Conservation (phyloP, 2,329 filamentous ascomycete species). For the Scortechinia acanthostroma region DNA sequence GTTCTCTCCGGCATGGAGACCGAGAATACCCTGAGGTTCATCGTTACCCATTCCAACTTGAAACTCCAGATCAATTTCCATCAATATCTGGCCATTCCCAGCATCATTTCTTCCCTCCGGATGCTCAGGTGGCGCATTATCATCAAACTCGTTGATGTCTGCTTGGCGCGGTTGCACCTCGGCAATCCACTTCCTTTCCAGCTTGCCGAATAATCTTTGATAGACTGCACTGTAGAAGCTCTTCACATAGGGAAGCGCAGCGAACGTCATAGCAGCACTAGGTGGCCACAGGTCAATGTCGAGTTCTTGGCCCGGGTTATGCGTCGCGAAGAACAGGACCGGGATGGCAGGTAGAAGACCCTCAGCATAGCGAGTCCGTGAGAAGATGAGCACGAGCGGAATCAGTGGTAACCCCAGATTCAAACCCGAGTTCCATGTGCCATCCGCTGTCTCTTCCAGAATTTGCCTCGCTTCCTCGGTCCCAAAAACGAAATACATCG, state of each 20-base stretch:
- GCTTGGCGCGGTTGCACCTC: slow-evolving; percentile 50
- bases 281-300: slow-evolving; percentile 49
- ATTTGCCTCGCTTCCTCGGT: slow-evolving; percentile 48
- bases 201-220: slow-evolving; percentile 44
- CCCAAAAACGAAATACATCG: slow-evolving; percentile 61
- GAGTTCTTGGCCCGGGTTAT: slow-evolving; percentile 25
- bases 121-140: slow-evolving; percentile 14
- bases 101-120: slow-evolving; percentile 11
- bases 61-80: slow-evolving; percentile 4
- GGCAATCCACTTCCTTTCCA: slow-evolving; percentile 52
- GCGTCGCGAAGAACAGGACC: slow-evolving; percentile 41
- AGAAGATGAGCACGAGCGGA: slow-evolving; percentile 58
- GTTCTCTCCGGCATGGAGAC: not conserved
- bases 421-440: slow-evolving; percentile 36
- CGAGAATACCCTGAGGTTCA: slow-evolving; percentile 4
- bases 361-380: slow-evolving; percentile 54
- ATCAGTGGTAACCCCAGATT: slow-evolving; percentile 58
- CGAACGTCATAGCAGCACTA: slow-evolving; percentile 57
- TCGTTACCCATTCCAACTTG: slow-evolving; percentile 6
- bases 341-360: slow-evolving; percentile 55
- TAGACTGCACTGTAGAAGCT: slow-evolving; percentile 58
- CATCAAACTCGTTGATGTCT: slow-evolving; percentile 16
- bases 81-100: slow-evolving; percentile 9
- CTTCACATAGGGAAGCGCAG: slow-evolving; percentile 58
- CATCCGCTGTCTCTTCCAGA: slow-evolving; percentile 21